These are phyloP conservation scores for Fusarium kyushuense DNA, from an alignment of 2,329 filamentous ascomycete species.

Conservation along the genomic window DNA sequence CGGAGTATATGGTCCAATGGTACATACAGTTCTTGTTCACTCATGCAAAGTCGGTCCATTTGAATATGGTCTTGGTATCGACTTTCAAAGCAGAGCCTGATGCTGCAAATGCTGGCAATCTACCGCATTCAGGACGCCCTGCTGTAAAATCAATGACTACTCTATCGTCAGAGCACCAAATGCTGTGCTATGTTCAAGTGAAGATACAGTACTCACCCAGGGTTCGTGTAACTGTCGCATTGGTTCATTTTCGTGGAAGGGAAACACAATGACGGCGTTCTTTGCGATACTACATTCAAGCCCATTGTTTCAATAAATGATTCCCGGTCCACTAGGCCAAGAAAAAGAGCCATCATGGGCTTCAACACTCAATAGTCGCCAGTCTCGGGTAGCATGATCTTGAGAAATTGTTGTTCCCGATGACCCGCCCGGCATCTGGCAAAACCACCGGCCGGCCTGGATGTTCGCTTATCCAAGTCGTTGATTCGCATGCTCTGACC, in stretches of 20 bases:
- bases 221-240: slow-evolving; percentile 32
- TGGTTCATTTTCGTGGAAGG: slow-evolving; percentile 33
- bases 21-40: neutral
- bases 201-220: slow-evolving; percentile 1
- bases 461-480: slow-evolving; percentile 47
- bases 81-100: neutral
- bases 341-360: slow-evolving; percentile 10
- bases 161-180: neutral
- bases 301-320: slow-evolving; percentile 30
- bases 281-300: slow-evolving; percentile 23
- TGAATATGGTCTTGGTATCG: neutral
- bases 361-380: slow-evolving; percentile 28
- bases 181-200: neutral
- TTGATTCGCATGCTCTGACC: slow-evolving; percentile 43
- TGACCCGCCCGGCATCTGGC: slow-evolving; percentile 41
- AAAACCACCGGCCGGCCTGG: slow-evolving; percentile 33
- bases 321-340: slow-evolving; percentile 12
- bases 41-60: neutral
- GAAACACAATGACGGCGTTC: slow-evolving; percentile 36
- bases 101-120: neutral
- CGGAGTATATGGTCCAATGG: neutral
- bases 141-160: neutral
- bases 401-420: slow-evolving; percentile 41
- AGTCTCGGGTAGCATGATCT: slow-evolving; percentile 38
- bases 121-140: neutral